phyloP scores from a whole-genome alignment of 1,139 yeast species.

The Suhomyces choctaworum region DNA sequence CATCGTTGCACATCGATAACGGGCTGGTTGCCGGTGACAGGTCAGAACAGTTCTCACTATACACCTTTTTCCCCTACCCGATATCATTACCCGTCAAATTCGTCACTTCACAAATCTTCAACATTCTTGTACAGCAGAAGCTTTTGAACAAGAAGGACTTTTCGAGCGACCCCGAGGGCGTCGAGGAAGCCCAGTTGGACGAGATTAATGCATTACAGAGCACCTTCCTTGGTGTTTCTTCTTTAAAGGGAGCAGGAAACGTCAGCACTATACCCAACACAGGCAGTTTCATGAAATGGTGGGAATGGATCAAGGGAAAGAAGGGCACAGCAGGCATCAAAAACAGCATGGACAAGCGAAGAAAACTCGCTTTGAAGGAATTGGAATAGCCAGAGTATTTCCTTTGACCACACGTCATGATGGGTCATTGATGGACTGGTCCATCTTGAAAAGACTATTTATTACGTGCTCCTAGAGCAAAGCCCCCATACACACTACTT shows the following conservation, averaged over 20 bases:
- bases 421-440: too few relatives aligned
- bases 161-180: slow-evolving; percentile 25
- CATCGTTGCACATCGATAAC: slow-evolving; percentile 28
- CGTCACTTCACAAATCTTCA: slow-evolving; percentile 22
- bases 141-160: slow-evolving; percentile 32
- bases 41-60: slow-evolving; percentile 42
- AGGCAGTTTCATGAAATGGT: slow-evolving; percentile 22
- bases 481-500: too few relatives aligned
- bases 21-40: slow-evolving; percentile 37
- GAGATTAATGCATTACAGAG: slow-evolving; percentile 35
- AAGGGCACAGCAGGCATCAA: slow-evolving; percentile 19
- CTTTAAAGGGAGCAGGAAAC: slow-evolving; percentile 41
- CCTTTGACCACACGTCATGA: too few relatives aligned
- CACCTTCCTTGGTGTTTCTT: slow-evolving; percentile 41
- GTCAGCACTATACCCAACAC: slow-evolving; percentile 33
- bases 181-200: slow-evolving; percentile 23
- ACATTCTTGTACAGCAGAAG: slow-evolving; percentile 22
- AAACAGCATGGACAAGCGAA: slow-evolving; percentile 39
- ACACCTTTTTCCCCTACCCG: slow-evolving; percentile 48
- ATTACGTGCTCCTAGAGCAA: too few relatives aligned
- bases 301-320: slow-evolving; percentile 29
- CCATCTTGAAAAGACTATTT: too few relatives aligned
- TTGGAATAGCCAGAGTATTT: slow-evolving; percentile 29
- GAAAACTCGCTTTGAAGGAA: slow-evolving; percentile 45
- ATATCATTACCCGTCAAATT: slow-evolving; percentile 30